Evolutionary conservation across 2,329 filamentous ascomycete species (phyloP).

Genomic region (Fusarium sp.): DNA sequence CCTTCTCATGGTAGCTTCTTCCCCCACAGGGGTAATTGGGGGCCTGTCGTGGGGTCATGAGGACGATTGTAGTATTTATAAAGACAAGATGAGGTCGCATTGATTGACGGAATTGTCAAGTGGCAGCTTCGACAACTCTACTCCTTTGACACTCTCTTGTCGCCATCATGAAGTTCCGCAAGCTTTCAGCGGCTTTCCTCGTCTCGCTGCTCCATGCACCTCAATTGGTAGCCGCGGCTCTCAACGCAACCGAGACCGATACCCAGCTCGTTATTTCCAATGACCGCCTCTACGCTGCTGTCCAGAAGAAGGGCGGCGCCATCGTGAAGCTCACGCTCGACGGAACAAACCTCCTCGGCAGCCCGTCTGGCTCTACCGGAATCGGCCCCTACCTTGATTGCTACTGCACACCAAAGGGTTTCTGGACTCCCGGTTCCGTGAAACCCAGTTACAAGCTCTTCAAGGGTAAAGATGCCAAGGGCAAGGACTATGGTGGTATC

Average conservation of each 20-base stretch:
- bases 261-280: slow-evolving; percentile 52
- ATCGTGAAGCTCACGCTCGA: slow-evolving; percentile 52
- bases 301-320: slow-evolving; percentile 53
- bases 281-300: slow-evolving; percentile 52
- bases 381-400: slow-evolving; percentile 71
- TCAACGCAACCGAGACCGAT: slow-evolving; percentile 51
- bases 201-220: slow-evolving; percentile 38
- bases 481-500: slow-evolving; percentile 66
- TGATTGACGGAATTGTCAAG: slow-evolving; percentile 4
- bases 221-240: slow-evolving; percentile 40
- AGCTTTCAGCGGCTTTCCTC: slow-evolving; percentile 36
- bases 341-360: slow-evolving; percentile 62
- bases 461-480: slow-evolving; percentile 59
- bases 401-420: slow-evolving; percentile 69
- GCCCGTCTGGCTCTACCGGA: slow-evolving; percentile 52
- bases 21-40: slow-evolving; percentile 42
- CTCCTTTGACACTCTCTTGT: neutral
- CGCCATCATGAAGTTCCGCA: slow-evolving; percentile 40
- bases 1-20: slow-evolving; percentile 28
- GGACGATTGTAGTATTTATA: slow-evolving; percentile 15
- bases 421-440: slow-evolving; percentile 67
- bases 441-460: slow-evolving; percentile 58
- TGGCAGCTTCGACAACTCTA: slow-evolving; percentile 8
- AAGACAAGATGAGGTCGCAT: slow-evolving; percentile 21
- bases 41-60: slow-evolving; percentile 36